These are phyloP conservation scores for Penicillium diatomitis DNA, from an alignment of 495 filamentous ascomycete species.

Conservation along the genomic window DNA sequence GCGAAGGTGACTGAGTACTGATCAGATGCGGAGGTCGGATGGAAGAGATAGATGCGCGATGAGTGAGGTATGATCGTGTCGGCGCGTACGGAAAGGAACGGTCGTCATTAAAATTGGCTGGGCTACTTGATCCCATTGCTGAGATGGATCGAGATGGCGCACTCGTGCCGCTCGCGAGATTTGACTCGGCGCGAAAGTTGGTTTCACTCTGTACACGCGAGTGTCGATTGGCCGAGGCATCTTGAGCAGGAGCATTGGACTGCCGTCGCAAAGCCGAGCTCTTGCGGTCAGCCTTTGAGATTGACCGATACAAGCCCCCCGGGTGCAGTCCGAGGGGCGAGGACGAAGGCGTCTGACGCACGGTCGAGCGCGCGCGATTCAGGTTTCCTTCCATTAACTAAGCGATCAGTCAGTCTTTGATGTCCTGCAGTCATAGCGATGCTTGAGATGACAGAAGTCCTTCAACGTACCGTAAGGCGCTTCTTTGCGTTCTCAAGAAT, in stretches of 20 bases:
- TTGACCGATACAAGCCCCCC: constrained; percentile 33
- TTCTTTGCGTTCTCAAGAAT: constrained; percentile 88
- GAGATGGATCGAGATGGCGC: constrained; percentile 30
- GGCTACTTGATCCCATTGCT: constrained; percentile 33
- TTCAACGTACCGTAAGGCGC: constrained; percentile 63
- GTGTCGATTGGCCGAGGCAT: constrained; percentile 38
- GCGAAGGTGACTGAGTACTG: constrained; percentile 1
- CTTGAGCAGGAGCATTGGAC: constrained; percentile 27
- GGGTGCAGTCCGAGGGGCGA: constrained; percentile 8
- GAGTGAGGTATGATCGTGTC: constrained; percentile 30
- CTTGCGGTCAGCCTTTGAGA: constrained; percentile 32
- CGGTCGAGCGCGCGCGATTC: constrained; percentile 64
- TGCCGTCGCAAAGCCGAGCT: constrained; percentile 28
- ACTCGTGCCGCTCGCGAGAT: constrained; percentile 19
- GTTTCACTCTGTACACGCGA: constrained; percentile 50
- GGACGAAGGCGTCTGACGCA: constrained; percentile 50
- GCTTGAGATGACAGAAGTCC: too few species aligned
- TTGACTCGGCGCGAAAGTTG: constrained; percentile 37
- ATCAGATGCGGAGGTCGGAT: constrained; percentile 11
- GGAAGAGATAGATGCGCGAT: constrained; percentile 29
- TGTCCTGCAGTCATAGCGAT: too few species aligned
- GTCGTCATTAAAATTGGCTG: constrained; percentile 28
- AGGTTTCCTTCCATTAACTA: constrained; percentile 92
- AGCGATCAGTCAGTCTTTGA: constrained; percentile 5
- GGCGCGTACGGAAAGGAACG: constrained; percentile 34